A percentile compares a stretch with the other conserved stretches of the same genome.
phyloP scores from a whole-genome alignment of 495 filamentous ascomycete genomes.

The Pyronema omphalodes region DNA sequence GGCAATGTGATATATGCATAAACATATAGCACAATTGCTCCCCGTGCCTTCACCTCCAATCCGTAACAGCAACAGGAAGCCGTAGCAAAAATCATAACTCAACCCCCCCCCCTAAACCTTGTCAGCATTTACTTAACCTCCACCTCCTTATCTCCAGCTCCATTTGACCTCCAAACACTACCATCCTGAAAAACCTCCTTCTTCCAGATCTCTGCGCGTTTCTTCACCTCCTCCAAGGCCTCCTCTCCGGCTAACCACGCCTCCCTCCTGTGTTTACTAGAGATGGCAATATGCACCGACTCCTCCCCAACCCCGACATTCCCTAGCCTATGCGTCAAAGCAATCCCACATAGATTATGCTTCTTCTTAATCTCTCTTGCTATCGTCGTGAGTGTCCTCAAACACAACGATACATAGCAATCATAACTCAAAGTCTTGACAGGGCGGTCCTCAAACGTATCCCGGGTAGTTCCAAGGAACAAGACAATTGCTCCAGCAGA shows the following conservation, averaged over 20 bases:
- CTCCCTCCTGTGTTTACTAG: slow-evolving; percentile 64
- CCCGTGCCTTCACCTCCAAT: too few species aligned
- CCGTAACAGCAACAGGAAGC: too few species aligned
- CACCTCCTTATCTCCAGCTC: slow-evolving; percentile 47
- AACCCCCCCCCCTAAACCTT: background rate
- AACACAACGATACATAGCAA: slow-evolving; percentile 56
- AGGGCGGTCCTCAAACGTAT: slow-evolving; percentile 55
- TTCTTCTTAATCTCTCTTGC: slow-evolving; percentile 37
- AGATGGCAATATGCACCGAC: slow-evolving; percentile 80
- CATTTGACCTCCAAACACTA: slow-evolving; percentile 78
- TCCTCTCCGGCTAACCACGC: slow-evolving; percentile 84
- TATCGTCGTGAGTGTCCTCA: slow-evolving; percentile 58
- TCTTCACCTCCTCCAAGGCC: slow-evolving; percentile 73
- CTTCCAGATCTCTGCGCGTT: slow-evolving; percentile 86
- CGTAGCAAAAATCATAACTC: background rate
- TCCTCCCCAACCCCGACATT: slow-evolving; percentile 74
- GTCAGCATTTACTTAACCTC: background rate
- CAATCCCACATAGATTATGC: slow-evolving; percentile 48
- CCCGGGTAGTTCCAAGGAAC: slow-evolving; percentile 79
- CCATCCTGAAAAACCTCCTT: slow-evolving; percentile 70
- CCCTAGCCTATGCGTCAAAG: slow-evolving; percentile 75
- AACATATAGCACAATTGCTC: too few species aligned
- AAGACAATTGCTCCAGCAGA: slow-evolving; percentile 75
- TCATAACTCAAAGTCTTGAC: slow-evolving; percentile 68
- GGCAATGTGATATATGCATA: too few species aligned